Base-by-base conservation (phyloP, 495 filamentous ascomycete genomes). In the Parachaetomium inaequale region DNA sequence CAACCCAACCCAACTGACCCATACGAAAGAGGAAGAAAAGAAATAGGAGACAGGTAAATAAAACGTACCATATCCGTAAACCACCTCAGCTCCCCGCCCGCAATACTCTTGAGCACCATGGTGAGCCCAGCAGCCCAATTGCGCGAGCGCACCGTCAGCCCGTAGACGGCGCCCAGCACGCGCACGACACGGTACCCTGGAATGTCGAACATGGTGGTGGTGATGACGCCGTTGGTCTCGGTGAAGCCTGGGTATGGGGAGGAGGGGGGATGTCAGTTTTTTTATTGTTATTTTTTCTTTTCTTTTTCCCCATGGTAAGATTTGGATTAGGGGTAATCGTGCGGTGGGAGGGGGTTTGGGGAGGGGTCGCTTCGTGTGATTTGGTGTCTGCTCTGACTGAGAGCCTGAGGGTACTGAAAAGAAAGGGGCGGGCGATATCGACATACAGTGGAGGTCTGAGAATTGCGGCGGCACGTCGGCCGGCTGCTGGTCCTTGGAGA, bases 161-260 rank as follows among this genome's bases (percentile, higher is more conserved):
- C 83, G 73, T 84, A 86, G 40, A 86, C 75, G 19, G 81, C 78
- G 55, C 83, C 83, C 11, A 86, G 78, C n/a, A 83, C 76, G n/a
- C 72, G 72, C 25, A 78, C 76, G 29, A 85, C 74, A 55, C 81
- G 82, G 73, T 85, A 84, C 21, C 81, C 83, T 0, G 83, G 84
- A 2, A 87, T 63, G 63, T 86, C 77, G 66, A 73, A 68, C 73
- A 74, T 77, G 57, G 74, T 86, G 5, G 81, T 79, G 7, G 81
- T 85, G 61, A 85, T 78, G 43, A 85, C 76, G 45, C 83, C 82
- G 49, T 84, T 75, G 29, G 84, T 85, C 54, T 86, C 83, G 64
- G 79, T 81, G 79, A 84, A 87, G 75, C 82, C 45, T 49, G 45
- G 11, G 23, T 12, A 26, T 45, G 28, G 38, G 52, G 19, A 17